These are phyloP conservation scores for Sphenostylis stenocarpa DNA, from an alignment of 306 rosid species.

Conservation along the genomic window DNA sequence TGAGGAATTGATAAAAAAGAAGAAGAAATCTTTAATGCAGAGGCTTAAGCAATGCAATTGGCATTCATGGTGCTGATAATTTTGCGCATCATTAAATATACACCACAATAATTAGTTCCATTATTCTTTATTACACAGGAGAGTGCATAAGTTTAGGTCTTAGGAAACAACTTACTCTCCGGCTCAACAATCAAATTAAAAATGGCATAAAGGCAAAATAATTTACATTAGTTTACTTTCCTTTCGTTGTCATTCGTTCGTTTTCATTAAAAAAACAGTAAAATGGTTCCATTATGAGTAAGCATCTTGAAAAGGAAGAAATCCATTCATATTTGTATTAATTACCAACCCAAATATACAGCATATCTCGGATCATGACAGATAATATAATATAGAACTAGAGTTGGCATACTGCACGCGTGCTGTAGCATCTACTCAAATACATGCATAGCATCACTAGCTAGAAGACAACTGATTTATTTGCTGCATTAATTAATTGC, in stretches of 20 bases:
- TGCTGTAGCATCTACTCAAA: neutral
- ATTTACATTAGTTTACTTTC: neutral
- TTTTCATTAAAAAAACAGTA: constrained; percentile 29
- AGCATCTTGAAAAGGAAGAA: constrained; percentile 25
- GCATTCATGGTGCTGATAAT: constrained; percentile 27
- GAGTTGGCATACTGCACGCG: constrained; percentile 5
- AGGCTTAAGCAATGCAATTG: constrained; percentile 32
- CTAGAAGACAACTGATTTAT: constrained; percentile 21
- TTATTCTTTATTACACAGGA: constrained; percentile 15
- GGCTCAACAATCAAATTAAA: neutral
- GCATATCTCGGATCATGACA: neutral
- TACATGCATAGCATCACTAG: neutral
- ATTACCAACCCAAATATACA: constrained; percentile 7
- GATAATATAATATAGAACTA: neutral
- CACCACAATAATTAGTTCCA: constrained; percentile 22
- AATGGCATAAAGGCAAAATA: neutral
- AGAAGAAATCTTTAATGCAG: constrained; percentile 2
- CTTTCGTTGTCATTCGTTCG: neutral
- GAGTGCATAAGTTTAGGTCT: neutral
- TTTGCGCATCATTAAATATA: constrained; percentile 20
- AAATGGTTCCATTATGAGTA: constrained; percentile 39
- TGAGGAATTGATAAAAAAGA: constrained; percentile 33
- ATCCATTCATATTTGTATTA: neutral
- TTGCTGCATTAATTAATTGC: constrained; percentile 9
- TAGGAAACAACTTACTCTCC: neutral